Evolutionary conservation across 768 basidiomycete genomes (phyloP), one percentile per base, ranked within the genome.

Genomic region (Polyporus arcularius): DNA sequence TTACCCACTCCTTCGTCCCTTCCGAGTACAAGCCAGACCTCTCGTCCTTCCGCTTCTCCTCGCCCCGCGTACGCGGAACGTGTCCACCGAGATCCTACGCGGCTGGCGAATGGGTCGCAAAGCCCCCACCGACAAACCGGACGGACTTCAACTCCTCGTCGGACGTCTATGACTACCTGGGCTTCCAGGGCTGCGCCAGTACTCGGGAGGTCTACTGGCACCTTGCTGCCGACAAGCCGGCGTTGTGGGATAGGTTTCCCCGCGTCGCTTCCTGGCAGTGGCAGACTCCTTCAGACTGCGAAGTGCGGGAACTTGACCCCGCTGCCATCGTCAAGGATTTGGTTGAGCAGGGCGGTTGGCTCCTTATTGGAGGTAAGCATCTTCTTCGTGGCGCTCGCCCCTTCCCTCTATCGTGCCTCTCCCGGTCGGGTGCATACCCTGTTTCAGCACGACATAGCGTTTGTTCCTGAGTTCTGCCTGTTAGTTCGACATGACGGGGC

Each of bases 261-360:
- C 68, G 64, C 1, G 83, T 81, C 8, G 73, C 78, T 38, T 79
- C 80, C 1, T 88, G 81, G 71, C 70, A 72, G 52, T 88, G 86
- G 87, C 66, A 72, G 0, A 84, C 86, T 2, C 77, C 78, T 5
- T 65, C 73, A 14, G 58, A 65, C 8, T 88, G 86, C 64, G 67
- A 76, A 1, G 65, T 83, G 35, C 72, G 73, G 11, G 75, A 76
- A 12, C 72, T 85, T 57, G 68, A 78, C 55, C 68, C 73, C 15
- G 77, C 75, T 41, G 72, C 72, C 10, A 72, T 89, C 49, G 75
- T 89, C 45, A 76, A 72, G 58, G 80, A 86, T 62, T 71, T 89
- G 68, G 86, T 87, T 14, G 82, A 87, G 67, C 75, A 82, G n/a
- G 88, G 87, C 12, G 88, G 88, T 2, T 89, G 88, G 88, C 74